Conservation (phyloP, 1,284 basidiomycete species). For the Ganoderma boninense region DNA sequence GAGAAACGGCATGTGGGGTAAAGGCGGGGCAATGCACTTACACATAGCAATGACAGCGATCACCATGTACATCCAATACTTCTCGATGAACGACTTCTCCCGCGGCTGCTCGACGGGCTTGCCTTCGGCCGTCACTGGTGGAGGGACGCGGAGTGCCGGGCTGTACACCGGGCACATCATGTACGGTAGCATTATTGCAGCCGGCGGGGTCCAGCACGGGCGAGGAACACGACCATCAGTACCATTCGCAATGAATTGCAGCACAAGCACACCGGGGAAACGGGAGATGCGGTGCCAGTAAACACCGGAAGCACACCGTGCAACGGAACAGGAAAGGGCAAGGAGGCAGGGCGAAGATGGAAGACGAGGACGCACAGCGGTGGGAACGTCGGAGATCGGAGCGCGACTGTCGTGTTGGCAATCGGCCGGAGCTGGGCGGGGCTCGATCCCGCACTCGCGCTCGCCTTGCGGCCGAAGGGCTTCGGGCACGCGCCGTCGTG, state of each 20-base stretch:
- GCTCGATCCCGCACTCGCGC: constrained; percentile 35
- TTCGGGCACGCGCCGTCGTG: constrained; percentile 70
- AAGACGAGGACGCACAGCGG: constrained; percentile 57
- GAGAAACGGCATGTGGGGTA: neutral
- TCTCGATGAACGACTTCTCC: constrained; percentile 83
- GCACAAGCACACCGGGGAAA: constrained; percentile 5
- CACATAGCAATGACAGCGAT: constrained; percentile 65
- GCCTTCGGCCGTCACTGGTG: constrained; percentile 71
- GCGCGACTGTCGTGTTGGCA: constrained; percentile 63
- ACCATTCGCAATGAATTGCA: neutral
- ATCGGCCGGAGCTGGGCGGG: constrained; percentile 42
- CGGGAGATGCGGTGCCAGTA: neutral
- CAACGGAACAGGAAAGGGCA: neutral
- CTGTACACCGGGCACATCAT: constrained; percentile 45
- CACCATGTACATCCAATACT: constrained; percentile 88
- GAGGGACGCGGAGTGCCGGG: constrained; percentile 71
- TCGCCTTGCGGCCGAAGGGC: constrained; percentile 29
- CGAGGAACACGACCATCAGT: constrained; percentile 4
- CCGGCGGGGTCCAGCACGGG: constrained; percentile 5
- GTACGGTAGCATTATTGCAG: constrained; percentile 6
- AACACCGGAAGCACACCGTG: neutral
- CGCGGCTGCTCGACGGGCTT: constrained; percentile 64
- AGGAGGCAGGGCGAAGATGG: constrained; percentile 3
- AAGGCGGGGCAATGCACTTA: constrained; percentile 47
- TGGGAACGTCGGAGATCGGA: constrained; percentile 57